These are phyloP conservation scores for Nidula microcarpa DNA, from an alignment of 768 basidiomycete genomes.

Conservation along the genomic window DNA sequence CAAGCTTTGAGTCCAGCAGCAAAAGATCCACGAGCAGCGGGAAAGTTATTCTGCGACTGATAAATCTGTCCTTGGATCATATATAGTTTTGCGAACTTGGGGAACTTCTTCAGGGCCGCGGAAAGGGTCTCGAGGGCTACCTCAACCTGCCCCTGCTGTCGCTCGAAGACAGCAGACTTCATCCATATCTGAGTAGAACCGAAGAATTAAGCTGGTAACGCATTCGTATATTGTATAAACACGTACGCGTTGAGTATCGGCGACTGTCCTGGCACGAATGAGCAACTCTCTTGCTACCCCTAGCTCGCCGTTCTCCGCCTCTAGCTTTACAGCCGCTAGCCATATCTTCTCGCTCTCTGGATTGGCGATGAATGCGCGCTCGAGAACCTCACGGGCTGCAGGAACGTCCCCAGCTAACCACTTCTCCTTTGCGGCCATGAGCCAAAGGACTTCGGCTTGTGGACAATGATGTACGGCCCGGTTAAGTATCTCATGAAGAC, in stretches of 20 bases:
- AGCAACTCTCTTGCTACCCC: slow-evolving; percentile 84
- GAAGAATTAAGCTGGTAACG: slow-evolving; percentile 3
- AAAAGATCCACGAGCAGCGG: slow-evolving; percentile 75
- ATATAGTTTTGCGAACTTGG: slow-evolving; percentile 88
- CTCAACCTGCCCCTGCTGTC: slow-evolving; percentile 76
- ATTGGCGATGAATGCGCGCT: slow-evolving; percentile 88
- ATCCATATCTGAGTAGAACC: slow-evolving; percentile 81
- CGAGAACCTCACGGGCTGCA: slow-evolving; percentile 86
- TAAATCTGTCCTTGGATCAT: slow-evolving; percentile 97
- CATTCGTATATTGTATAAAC: slow-evolving; percentile 14
- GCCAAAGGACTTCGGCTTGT: slow-evolving; percentile 94
- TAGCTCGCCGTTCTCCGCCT: slow-evolving; percentile 92
- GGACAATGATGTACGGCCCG: slow-evolving; percentile 90
- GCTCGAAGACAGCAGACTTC: slow-evolving; percentile 95
- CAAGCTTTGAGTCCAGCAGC: slow-evolving; percentile 83
- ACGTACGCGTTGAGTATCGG: slow-evolving; percentile 82
- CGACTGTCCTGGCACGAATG: slow-evolving; percentile 84
- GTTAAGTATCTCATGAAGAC: slow-evolving; percentile 75
- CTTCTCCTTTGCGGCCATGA: slow-evolving; percentile 98
- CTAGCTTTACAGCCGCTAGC: slow-evolving; percentile 95
- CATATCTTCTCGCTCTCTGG: slow-evolving; percentile 97
- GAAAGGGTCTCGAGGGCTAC: slow-evolving; percentile 74
- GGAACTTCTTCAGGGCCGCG: slow-evolving; percentile 78
- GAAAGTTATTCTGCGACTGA: slow-evolving; percentile 53
- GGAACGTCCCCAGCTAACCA: slow-evolving; percentile 89